A percentile compares a stretch with the other conserved stretches of the same genome.
These are phyloP conservation scores for Acacia pycnantha DNA, from an alignment of 331 rosid species.

Conservation along the genomic window DNA sequence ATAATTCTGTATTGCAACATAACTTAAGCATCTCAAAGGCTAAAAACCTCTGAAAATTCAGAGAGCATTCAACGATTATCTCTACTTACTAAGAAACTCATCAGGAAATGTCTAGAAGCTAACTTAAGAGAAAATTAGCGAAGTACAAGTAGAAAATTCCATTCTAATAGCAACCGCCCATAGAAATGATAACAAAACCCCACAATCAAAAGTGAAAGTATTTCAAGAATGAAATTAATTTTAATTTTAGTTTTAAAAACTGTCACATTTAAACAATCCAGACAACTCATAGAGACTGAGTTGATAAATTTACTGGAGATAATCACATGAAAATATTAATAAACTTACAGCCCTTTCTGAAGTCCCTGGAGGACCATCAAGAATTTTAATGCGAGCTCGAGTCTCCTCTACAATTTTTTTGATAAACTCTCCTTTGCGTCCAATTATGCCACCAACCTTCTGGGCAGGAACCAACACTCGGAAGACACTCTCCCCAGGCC, in stretches of 20 bases:
- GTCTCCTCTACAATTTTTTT: conserved; percentile 95
- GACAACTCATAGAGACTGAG: background rate
- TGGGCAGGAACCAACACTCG: conserved; percentile 97
- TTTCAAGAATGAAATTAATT: background rate
- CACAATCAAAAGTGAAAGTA: background rate
- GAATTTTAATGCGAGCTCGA: conserved; percentile 90
- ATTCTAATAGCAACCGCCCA: background rate
- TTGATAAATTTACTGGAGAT: conserved; percentile 13
- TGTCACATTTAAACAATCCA: background rate
- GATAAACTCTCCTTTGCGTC: conserved; percentile 95
- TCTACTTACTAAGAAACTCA: background rate
- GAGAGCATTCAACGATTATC: conserved; percentile 11
- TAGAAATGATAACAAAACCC: background rate
- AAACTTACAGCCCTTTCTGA: conserved; percentile 96
- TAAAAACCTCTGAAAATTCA: background rate
- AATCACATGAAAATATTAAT: background rate
- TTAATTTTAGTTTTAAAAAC: background rate
- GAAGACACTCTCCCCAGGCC: conserved; percentile 99
- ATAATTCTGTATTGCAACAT: conserved; percentile 11
- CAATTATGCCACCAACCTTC: conserved; percentile 97
- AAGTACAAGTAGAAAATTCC: conserved; percentile 9
- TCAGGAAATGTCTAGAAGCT: background rate
- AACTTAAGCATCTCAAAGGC: background rate
- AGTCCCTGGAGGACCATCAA: conserved; percentile 97
- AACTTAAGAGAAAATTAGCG: background rate